Percentiles rank a stretch among this genome's conserved stretches.
Conservation (phyloP, 345 rosid species). For the Kandelia obovata region DNA sequence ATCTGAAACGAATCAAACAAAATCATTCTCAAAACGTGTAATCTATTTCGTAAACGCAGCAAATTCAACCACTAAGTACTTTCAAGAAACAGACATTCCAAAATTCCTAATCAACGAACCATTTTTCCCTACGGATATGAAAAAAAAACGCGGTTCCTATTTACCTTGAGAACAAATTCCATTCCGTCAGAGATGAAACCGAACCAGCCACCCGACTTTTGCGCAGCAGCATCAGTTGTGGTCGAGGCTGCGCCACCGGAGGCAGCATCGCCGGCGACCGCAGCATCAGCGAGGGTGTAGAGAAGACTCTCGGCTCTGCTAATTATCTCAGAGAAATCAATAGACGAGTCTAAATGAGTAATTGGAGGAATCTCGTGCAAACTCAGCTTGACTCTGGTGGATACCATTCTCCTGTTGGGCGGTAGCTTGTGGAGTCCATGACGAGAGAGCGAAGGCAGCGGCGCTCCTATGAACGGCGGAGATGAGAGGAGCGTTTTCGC, state of each 20-base stretch:
- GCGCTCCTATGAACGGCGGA: slow-evolving; percentile 61
- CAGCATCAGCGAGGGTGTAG: slow-evolving; percentile 84
- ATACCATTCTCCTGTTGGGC: slow-evolving; percentile 42
- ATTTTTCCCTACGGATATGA: not conserved
- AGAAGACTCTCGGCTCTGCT: slow-evolving; percentile 67
- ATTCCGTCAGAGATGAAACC: slow-evolving; percentile 80
- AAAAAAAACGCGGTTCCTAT: not conserved
- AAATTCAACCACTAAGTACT: not conserved
- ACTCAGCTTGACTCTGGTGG: slow-evolving; percentile 60
- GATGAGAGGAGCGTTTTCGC: slow-evolving; percentile 80
- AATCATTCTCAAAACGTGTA: not conserved
- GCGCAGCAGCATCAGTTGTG: slow-evolving; percentile 48
- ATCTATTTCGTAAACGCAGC: not conserved
- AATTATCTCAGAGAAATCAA: slow-evolving; percentile 44
- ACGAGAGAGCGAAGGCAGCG: slow-evolving; percentile 45
- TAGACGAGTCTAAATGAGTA: slow-evolving; percentile 42
- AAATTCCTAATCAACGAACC: not conserved
- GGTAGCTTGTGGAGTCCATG: slow-evolving; percentile 44
- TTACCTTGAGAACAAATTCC: slow-evolving; percentile 90
- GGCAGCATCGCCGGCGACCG: slow-evolving; percentile 54
- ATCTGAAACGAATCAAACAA: slow-evolving; percentile 38
- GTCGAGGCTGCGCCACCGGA: slow-evolving; percentile 36
- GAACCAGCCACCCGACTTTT: slow-evolving; percentile 90
- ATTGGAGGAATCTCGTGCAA: slow-evolving; percentile 71
- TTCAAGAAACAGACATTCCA: not conserved